phyloP scores from a whole-genome alignment of 345 rosid genomes.

The Linum usitatissimum region DNA sequence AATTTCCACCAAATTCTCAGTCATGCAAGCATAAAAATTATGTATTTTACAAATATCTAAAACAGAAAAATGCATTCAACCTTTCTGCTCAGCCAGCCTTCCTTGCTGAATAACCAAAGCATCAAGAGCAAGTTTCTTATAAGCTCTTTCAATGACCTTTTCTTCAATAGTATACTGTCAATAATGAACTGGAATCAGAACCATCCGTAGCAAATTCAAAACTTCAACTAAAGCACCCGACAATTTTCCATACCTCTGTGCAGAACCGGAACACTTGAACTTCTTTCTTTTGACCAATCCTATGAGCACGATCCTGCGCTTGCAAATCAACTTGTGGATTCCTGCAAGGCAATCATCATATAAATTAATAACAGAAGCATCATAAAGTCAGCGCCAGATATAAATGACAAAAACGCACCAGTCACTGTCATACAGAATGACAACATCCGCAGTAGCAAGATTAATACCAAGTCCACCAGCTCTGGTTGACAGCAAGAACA shows the following conservation, averaged over 20 bases:
- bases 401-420: constrained; percentile 39
- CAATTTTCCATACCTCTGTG: constrained; percentile 58
- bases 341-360: constrained; percentile 40
- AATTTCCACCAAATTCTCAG: not conserved
- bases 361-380: constrained; percentile 1
- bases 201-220: not conserved
- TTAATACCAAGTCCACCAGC: constrained; percentile 99
- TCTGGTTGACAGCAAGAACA: constrained; percentile 88
- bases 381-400: not conserved
- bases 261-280: constrained; percentile 98
- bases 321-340: constrained; percentile 99
- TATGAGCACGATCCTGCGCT: constrained; percentile 99
- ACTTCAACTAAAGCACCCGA: constrained; percentile 6
- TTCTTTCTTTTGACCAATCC: constrained; percentile 98
- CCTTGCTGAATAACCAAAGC: constrained; percentile 98
- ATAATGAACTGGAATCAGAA: constrained; percentile 17
- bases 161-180: constrained; percentile 95
- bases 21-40: not conserved
- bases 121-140: constrained; percentile 96
- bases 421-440: constrained; percentile 96
- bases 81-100: constrained; percentile 92
- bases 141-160: constrained; percentile 98
- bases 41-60: too few species aligned
- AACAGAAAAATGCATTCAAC: constrained; percentile 33
- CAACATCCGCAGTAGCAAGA: constrained; percentile 99